phyloP scores from a whole-genome alignment of 257 asterid genomes.

The Cruciata laevipes region DNA sequence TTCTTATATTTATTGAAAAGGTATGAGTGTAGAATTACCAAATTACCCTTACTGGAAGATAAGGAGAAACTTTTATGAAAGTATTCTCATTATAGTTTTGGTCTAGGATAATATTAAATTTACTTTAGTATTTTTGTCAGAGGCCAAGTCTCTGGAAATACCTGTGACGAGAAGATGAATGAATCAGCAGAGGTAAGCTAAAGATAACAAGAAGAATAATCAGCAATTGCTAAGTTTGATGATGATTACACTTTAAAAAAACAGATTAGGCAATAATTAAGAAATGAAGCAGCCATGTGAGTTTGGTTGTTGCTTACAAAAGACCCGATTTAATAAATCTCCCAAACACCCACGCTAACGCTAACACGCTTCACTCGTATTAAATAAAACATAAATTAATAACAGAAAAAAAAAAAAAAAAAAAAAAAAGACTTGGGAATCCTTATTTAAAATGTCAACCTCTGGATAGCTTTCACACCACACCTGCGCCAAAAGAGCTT shows the following conservation, averaged over 20 bases:
- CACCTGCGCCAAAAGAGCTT: conserved; percentile 29
- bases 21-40: too few species aligned
- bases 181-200: too few species aligned
- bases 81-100: too few species aligned
- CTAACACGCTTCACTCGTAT: not conserved
- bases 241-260: not conserved
- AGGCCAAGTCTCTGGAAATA: not conserved
- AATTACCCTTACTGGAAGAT: too few species aligned
- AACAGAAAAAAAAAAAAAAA: too few species aligned
- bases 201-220: too few species aligned
- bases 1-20: too few species aligned
- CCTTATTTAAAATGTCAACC: conserved; percentile 15
- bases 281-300: conserved; percentile 11
- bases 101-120: too few species aligned
- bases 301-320: not conserved
- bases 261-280: not conserved
- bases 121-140: too few species aligned
- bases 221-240: not conserved
- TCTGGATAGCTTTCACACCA: conserved; percentile 33
- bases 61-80: too few species aligned
- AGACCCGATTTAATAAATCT: too few species aligned
- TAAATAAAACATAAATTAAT: not conserved
- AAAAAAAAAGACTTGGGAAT: not conserved
- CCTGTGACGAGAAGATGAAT: not conserved
- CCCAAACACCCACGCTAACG: conserved; percentile 1